These are phyloP conservation scores for Metschnikowia baotianmanensis DNA, from an alignment of 805 yeast species.

Conservation along the genomic window DNA sequence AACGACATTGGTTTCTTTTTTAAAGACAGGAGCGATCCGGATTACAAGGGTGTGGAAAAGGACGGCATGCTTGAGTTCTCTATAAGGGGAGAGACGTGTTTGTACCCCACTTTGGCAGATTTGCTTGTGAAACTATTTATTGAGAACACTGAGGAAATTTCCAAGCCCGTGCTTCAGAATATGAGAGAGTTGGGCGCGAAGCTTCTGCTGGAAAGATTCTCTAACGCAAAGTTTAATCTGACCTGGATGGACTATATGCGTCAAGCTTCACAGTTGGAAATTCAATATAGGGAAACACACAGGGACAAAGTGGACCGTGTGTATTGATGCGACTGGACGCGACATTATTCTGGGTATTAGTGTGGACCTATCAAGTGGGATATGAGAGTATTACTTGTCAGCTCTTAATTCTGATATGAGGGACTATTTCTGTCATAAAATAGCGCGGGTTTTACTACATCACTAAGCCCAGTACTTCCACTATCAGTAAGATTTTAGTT, in stretches of 20 bases:
- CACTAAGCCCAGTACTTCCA: too few relatives aligned
- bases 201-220: slow-evolving; percentile 53
- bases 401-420: too few relatives aligned
- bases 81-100: slow-evolving; percentile 7
- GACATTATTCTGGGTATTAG: too few relatives aligned
- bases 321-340: too few relatives aligned
- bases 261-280: slow-evolving; percentile 24
- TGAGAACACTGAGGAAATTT: slow-evolving; percentile 26
- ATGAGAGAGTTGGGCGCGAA: slow-evolving; percentile 47
- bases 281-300: slow-evolving; percentile 24
- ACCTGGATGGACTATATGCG: slow-evolving; percentile 46
- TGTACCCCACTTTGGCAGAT: slow-evolving; percentile 49
- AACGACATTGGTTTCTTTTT: slow-evolving; percentile 79
- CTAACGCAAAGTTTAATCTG: slow-evolving; percentile 54
- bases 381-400: too few relatives aligned
- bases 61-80: slow-evolving; percentile 10
- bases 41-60: slow-evolving; percentile 32
- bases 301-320: slow-evolving; percentile 28
- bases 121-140: slow-evolving; percentile 46
- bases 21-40: slow-evolving; percentile 70
- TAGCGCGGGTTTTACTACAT: too few relatives aligned
- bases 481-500: too few relatives aligned
- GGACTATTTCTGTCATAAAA: too few relatives aligned
- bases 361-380: too few relatives aligned
- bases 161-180: slow-evolving; percentile 31